Base-by-base conservation (phyloP, 768 basidiomycete genomes). In the Russula brevipes region DNA sequence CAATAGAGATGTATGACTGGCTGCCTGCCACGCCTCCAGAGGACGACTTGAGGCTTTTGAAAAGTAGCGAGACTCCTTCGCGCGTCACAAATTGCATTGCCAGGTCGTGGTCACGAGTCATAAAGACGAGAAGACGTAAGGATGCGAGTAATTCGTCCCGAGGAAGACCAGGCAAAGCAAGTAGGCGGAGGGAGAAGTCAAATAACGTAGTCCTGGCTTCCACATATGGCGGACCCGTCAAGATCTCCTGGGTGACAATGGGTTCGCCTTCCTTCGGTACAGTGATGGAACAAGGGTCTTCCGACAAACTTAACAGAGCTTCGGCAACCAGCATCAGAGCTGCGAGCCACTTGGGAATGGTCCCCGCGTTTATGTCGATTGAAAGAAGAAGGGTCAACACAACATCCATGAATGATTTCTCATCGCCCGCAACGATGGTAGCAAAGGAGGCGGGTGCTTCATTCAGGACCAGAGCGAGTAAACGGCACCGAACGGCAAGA, bases 281-380 rank as follows among this genome's bases (percentile, higher is more conserved):
- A 5, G 80, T 73, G 61, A 89, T 82, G 4, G 80, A 69, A 53
- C 81, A 79, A 59, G 94, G 87, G 46, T 88, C 88, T 54, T 91
- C 89, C 1, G 87, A 84, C 19, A 88, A 76, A 17, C 85, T 85
- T 38, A 98, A 80, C 51, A 98, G 76, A 17, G 88, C 85, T 71
- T 99, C 94, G 6, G 87, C 86, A 54, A 95, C 89, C 12, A 97
- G 82, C 12, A 98, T 79, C 69, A 89, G 85, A 2, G 91, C 82
- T 1, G 94, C 86, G 5, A 96, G 81, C 97, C 97, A 99, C 70
- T 83, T 86, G 9, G 96, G 94, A 36, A 82, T 76, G 19, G 70
- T 76, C 59, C 83, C 81, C 49, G 76, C 75, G 60, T 78, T 81
- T 41, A 74, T 71, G 16, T 79, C 79, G 68, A 79, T 80, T 11